Conservation (phyloP, 306 rosid species). For the Phaseolus lunatus region DNA sequence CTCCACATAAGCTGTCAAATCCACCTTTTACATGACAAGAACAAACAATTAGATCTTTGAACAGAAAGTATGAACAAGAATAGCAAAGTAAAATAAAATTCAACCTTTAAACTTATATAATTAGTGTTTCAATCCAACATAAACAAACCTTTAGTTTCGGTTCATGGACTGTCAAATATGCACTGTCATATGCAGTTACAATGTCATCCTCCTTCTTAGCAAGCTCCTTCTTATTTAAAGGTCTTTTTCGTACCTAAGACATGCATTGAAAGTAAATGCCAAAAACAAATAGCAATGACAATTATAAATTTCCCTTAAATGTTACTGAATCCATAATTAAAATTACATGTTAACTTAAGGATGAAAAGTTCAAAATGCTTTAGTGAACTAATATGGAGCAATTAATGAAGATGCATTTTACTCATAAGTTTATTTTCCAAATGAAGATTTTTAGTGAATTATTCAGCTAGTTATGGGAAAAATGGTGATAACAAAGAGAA, state of each 20-base stretch:
- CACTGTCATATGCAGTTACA: slow-evolving; percentile 74
- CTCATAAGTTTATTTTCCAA: slow-evolving; percentile 24
- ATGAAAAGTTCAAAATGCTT: slow-evolving; percentile 24
- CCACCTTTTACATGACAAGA: slow-evolving; percentile 70
- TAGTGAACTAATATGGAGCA: neutral
- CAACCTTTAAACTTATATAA: slow-evolving; percentile 41
- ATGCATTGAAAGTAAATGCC: slow-evolving; percentile 36
- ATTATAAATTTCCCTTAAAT: slow-evolving; percentile 22
- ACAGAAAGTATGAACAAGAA: neutral
- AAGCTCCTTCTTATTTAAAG: slow-evolving; percentile 93
- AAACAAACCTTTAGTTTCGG: slow-evolving; percentile 84
- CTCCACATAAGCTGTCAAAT: slow-evolving; percentile 98
- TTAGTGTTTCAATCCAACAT: slow-evolving; percentile 34
- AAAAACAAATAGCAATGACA: neutral
- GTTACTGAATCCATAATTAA: slow-evolving; percentile 16
- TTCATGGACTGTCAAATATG: slow-evolving; percentile 85
- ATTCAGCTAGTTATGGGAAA: neutral
- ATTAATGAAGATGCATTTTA: slow-evolving; percentile 30
- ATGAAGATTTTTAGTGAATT: slow-evolving; percentile 23
- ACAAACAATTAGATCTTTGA: slow-evolving; percentile 30
- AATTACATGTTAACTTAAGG: slow-evolving; percentile 13
- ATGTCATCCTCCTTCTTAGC: slow-evolving; percentile 95
- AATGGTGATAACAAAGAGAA: neutral
- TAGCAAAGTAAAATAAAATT: slow-evolving; percentile 28
- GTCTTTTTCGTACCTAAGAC: slow-evolving; percentile 91